Evolutionary conservation across 352 stramenopile genomes (phyloP), one percentile per base, ranked within the genome.

Genomic region (Peronospora farinosa): DNA sequence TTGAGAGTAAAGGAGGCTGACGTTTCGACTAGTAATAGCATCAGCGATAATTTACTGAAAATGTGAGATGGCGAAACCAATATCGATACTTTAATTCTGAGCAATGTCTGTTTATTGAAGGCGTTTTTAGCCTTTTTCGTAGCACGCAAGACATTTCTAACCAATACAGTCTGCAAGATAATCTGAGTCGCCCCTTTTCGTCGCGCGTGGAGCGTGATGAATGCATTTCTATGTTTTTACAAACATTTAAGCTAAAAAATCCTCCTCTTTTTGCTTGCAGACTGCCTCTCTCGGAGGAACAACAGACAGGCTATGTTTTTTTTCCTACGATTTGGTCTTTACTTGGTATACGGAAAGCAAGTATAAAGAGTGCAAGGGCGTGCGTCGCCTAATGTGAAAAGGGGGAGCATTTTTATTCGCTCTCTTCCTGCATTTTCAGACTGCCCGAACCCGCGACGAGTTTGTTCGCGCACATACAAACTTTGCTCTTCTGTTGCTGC

Each of bases 271-370:
- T 21, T 21, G 16, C 23, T 40, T 21, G 17, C 33, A 49, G 16
- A 68, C 60, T 68, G 60, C 54, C 54, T 65, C 60, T 68, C 39
- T 68, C 15, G 40, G 49, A 47, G 44, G 59, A 63, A 50, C 48
- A 44, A 41, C 48, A 57, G 54, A 57, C 47, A 65, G 51, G 51
- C 50, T 46, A 41, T 25, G 35, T 36, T 41, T 51, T 41, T 51
- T 61, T 54, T 42, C 46, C 28, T 38, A 48, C 40, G 43, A 58
- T 58, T 54, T 54, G 51, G 27, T 9, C 12, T 11, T 9, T 21
- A 4, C n/a, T 17, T 19, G 13, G 2, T 43, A 59, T 58, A 59
- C 37, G 42, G 38, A 43, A 42, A 4, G 3, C 47, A 50, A 55
- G 54, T 47, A 40, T 51, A 36, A 63, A 9, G 8, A 19, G 3